A percentile compares a stretch with the other conserved stretches of the same genome.
phyloP scores from a whole-genome alignment of 2,329 filamentous ascomycete genomes.

The Coniella vitis region DNA sequence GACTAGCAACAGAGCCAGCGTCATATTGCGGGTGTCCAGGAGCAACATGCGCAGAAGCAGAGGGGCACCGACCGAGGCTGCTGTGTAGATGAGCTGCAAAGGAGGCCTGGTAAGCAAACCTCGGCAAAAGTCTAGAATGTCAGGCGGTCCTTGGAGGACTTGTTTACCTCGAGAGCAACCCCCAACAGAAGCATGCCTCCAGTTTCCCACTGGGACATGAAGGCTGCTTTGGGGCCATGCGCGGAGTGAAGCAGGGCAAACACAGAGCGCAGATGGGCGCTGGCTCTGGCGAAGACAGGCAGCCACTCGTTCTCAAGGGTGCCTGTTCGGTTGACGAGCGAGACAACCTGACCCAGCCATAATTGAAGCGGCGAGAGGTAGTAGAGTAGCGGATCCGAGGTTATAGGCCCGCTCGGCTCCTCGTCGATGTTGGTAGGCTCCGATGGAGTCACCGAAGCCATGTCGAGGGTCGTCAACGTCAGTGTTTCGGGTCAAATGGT shows the following conservation, averaged over 20 bases:
- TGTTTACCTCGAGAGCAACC: background rate
- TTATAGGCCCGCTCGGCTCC: background rate
- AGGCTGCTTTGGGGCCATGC: background rate
- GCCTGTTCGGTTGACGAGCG: background rate
- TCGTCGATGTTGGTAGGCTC: background rate
- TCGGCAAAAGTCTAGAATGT: background rate
- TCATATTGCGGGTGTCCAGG: background rate
- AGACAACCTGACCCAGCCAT: background rate
- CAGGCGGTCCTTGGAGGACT: background rate
- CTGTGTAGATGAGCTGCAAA: background rate
- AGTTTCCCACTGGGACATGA: slow-evolving; percentile 2
- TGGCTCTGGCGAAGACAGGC: background rate
- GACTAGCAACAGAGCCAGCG: background rate
- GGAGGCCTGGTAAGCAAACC: background rate
- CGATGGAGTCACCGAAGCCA: no score
- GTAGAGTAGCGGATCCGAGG: slow-evolving; percentile 2
- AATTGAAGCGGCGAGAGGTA: slow-evolving; percentile 3
- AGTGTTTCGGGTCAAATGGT: no score
- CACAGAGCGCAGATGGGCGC: background rate
- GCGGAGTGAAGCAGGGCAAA: background rate
- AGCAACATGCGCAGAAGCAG: slow-evolving; percentile 1
- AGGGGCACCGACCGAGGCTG: background rate
- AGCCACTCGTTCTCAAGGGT: slow-evolving; percentile 1
- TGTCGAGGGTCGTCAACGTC: no score
- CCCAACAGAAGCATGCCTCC: slow-evolving; percentile 3